phyloP scores from a whole-genome alignment of 2,329 filamentous ascomycete genomes.

The Tolypocladium guangdongense region DNA sequence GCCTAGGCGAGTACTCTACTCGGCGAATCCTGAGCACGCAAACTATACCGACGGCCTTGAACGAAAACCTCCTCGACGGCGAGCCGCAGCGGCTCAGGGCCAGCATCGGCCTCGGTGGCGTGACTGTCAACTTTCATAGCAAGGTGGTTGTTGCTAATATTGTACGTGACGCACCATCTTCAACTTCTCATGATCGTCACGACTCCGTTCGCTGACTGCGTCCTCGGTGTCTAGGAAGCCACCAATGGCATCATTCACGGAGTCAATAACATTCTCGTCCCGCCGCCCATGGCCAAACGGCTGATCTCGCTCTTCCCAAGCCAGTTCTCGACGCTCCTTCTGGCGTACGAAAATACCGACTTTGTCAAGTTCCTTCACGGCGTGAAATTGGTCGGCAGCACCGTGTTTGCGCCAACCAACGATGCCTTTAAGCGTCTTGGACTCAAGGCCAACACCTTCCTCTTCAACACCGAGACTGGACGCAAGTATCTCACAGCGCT shows the following conservation, averaged over 20 bases:
- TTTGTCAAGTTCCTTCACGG: constrained; percentile 51
- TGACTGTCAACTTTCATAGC: constrained; percentile 68
- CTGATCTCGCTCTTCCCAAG: constrained; percentile 54
- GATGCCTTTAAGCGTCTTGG: constrained; percentile 69
- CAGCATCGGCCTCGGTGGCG: constrained; percentile 48
- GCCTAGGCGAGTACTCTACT: constrained; percentile 54
- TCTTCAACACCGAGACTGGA: constrained; percentile 67
- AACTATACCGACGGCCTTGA: constrained; percentile 61
- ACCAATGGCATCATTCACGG: constrained; percentile 76
- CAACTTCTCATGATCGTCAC: background rate
- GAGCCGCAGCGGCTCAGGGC: constrained; percentile 64
- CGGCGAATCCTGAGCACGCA: constrained; percentile 55
- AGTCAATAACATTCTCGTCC: constrained; percentile 63
- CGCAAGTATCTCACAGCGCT: constrained; percentile 67
- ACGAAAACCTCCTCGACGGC: constrained; percentile 47
- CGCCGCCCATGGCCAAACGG: constrained; percentile 51
- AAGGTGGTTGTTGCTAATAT: constrained; percentile 61
- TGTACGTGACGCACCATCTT: constrained; percentile 29
- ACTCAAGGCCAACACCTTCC: constrained; percentile 63
- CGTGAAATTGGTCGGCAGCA: constrained; percentile 49
- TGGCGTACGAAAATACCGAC: constrained; percentile 65
- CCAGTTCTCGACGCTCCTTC: constrained; percentile 67
- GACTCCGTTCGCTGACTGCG: constrained; percentile 1
- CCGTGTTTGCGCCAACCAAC: constrained; percentile 75
- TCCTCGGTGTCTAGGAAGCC: constrained; percentile 36